Percentiles rank a stretch among this genome's conserved stretches.
Evolutionary conservation across 768 basidiomycete genomes (phyloP).

Genomic region (Vararia minispora): DNA sequence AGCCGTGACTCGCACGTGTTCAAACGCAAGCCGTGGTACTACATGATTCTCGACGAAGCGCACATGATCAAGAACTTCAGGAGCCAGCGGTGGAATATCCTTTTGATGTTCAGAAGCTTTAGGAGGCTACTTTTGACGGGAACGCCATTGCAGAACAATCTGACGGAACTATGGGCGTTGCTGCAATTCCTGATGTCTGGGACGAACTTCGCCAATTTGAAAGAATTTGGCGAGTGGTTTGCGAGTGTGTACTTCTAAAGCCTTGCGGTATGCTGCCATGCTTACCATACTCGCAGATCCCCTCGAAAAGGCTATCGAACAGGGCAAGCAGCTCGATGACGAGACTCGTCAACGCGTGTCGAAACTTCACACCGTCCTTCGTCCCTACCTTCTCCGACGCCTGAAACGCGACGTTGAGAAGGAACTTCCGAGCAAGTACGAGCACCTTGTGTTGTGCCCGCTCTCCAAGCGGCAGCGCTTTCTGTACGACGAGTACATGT

Average conservation of each 20-base stretch:
- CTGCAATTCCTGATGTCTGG: constrained; percentile 92
- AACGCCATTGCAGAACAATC: constrained; percentile 92
- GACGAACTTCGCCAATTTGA: constrained; percentile 79
- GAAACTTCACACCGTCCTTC: constrained; percentile 89
- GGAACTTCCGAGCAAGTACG: constrained; percentile 87
- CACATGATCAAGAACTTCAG: constrained; percentile 98
- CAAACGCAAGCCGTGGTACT: constrained; percentile 90
- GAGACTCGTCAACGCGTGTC: constrained; percentile 77
- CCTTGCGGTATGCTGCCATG: too few relatives aligned
- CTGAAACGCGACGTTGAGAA: constrained; percentile 97
- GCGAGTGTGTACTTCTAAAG: constrained; percentile 77
- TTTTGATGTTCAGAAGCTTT: constrained; percentile 81
- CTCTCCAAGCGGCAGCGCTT: constrained; percentile 91
- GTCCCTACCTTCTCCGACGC: constrained; percentile 92
- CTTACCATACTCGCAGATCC: too few relatives aligned
- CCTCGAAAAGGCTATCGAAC: constrained; percentile 88
- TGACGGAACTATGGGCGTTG: constrained; percentile 92
- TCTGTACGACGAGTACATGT: constrained; percentile 95
- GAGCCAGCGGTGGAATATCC: constrained; percentile 86
- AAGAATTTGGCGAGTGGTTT: constrained; percentile 95
- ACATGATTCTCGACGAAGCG: constrained; percentile 93
- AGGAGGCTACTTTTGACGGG: constrained; percentile 87
- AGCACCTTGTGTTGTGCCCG: constrained; percentile 81
- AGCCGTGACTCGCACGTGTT: constrained; percentile 85
- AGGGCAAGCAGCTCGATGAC: constrained; percentile 63